Percentiles rank a stretch among this genome's conserved stretches.
Evolutionary conservation across 345 rosid genomes (phyloP).

Genomic region (Capsella bursapastoris): DNA sequence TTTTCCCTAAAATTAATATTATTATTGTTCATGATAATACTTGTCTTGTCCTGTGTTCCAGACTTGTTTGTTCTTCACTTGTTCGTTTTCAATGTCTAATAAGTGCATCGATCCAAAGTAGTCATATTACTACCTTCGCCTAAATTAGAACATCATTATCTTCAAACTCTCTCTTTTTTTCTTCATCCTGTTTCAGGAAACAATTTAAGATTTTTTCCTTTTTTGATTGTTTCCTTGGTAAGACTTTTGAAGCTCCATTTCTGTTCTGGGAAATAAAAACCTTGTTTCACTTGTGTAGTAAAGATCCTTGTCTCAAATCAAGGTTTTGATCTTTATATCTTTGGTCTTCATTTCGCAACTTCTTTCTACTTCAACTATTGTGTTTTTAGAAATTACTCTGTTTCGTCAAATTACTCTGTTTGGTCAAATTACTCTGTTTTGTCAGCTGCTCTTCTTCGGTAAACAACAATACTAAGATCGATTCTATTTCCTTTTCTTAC

Average conservation of each 20-base stretch:
- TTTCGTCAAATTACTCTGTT: slow-evolving; percentile 4
- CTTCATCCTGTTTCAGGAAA: slow-evolving; percentile 26
- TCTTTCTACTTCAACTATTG: not conserved
- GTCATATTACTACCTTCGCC: slow-evolving; percentile 21
- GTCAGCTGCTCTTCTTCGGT: not conserved
- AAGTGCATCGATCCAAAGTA: slow-evolving; percentile 17
- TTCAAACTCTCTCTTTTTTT: slow-evolving; percentile 2
- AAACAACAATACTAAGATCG: not conserved
- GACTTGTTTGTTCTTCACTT: slow-evolving; percentile 6
- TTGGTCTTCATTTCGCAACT: slow-evolving; percentile 10
- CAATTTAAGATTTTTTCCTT: not conserved
- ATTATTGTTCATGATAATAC: not conserved
- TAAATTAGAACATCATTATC: slow-evolving; percentile 33
- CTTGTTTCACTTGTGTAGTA: not conserved
- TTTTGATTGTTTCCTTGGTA: not conserved
- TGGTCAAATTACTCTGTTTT: slow-evolving; percentile 5
- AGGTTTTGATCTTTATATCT: slow-evolving; percentile 2
- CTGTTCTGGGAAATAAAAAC: not conserved
- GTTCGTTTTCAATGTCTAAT: slow-evolving; percentile 1
- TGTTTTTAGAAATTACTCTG: not conserved
- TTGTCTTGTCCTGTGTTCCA: slow-evolving; percentile 13
- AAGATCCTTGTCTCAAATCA: not conserved
- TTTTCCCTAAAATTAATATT: not conserved
- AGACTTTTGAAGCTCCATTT: not conserved
- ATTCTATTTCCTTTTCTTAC: not conserved